phyloP scores from a whole-genome alignment of 306 rosid genomes.

The Amphicarpaea edgeworthii region DNA sequence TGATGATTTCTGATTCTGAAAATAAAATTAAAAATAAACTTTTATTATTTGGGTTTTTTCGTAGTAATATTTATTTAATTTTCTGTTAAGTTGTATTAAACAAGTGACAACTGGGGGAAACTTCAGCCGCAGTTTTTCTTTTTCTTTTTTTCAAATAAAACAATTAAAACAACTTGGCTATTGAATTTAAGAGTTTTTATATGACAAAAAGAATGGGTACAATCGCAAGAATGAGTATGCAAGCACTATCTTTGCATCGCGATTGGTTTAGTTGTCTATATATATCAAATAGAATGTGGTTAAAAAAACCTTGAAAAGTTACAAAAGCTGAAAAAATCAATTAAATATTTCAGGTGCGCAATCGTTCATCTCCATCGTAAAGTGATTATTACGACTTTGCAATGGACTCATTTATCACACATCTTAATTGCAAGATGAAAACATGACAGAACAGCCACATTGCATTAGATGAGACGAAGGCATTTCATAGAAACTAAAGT shows the following conservation, averaged over 20 bases:
- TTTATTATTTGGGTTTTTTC: too few species aligned
- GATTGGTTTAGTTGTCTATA: not conserved
- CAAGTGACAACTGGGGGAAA: not conserved
- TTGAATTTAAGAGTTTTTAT: not conserved
- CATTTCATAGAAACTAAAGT: slow-evolving; percentile 27
- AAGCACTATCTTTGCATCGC: not conserved
- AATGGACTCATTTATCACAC: not conserved
- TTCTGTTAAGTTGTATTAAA: too few species aligned
- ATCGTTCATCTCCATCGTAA: not conserved
- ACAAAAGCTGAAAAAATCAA: not conserved
- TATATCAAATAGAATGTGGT: not conserved
- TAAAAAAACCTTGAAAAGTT: not conserved
- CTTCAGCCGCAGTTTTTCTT: not conserved
- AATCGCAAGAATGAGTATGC: not conserved
- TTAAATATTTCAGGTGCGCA: not conserved
- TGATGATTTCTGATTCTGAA: too few species aligned
- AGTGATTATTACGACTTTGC: not conserved
- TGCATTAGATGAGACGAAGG: too few species aligned
- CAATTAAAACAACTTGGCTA: not conserved
- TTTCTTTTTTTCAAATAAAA: too few species aligned
- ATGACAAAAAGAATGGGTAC: not conserved
- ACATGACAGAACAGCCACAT: too few species aligned
- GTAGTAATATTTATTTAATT: too few species aligned
- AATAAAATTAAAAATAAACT: too few species aligned
- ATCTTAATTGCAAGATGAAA: not conserved